Base-by-base conservation (phyloP, 106 monocot genomes). In the Cymbidium sinense region DNA sequence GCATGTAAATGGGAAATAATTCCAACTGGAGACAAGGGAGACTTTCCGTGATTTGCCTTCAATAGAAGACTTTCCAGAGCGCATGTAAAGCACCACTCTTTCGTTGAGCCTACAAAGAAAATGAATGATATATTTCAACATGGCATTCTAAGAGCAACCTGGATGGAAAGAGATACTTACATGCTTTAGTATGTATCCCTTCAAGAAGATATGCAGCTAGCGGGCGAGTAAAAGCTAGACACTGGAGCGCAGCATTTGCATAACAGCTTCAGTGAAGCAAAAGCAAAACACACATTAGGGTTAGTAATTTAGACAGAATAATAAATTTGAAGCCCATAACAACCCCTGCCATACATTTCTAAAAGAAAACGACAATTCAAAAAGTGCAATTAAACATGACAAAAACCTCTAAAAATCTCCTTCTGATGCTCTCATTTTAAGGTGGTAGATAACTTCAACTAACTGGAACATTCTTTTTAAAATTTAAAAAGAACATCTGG, bases 241-340 rank as follows among this genome's bases (percentile, higher is more conserved):
- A n/a, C n/a, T n/a, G n/a, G n/a, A n/a, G n/a, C n/a, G n/a, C n/a
- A 54, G 79, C 91, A 93, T 93, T 96, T 34, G 93, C 96, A 85
- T 93, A 96, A 64, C 96, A 96, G 71, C 96, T 96, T 87, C 73
- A 86, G 15, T 12, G 33, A 77, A 61, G 4, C 12, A 61, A 61
- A 55, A 37, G 33, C 25, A 52, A 52, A 52, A n/a, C 52, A 10
- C 2, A 52, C 10, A 52, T 1, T 52, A 8, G 36, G 52, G 52
- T 52, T 10, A 52, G 52, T 52, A 52, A 20, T 52, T 52, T 52
- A 52, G 10, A 36, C 5, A 36, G 5, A 36, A 36, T 36, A 5
- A 36, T 36, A 36, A 36, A 2, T 2, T 36, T 36, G 36, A 36
- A 36, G 36, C 2, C 36, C 2, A 36, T 36, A 36, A 36, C 36